These are phyloP conservation scores for Arthromyces matolae DNA, from an alignment of 768 basidiomycete species.

Conservation along the genomic window DNA sequence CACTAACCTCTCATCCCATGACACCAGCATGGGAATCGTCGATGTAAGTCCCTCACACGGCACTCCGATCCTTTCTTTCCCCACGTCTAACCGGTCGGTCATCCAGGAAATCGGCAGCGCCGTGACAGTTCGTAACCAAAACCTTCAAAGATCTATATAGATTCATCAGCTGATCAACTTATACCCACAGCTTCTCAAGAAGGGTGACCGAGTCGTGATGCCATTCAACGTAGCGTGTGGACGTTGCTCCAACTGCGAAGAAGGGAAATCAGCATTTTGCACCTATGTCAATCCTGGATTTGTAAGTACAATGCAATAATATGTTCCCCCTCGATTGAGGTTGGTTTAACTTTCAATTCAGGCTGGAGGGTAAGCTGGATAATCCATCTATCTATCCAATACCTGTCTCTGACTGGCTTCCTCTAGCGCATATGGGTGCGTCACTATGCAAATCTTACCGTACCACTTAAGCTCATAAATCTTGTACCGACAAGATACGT, in stretches of 20 bases:
- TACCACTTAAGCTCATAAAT: background rate
- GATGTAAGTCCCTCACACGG: slow-evolving; percentile 28
- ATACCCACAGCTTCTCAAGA: slow-evolving; percentile 39
- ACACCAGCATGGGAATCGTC: slow-evolving; percentile 45
- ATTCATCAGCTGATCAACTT: background rate
- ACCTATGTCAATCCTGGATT: slow-evolving; percentile 57
- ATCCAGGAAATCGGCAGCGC: slow-evolving; percentile 41
- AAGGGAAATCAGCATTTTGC: slow-evolving; percentile 50
- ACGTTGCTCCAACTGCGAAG: slow-evolving; percentile 54
- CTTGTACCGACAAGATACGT: slow-evolving; percentile 43
- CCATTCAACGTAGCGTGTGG: slow-evolving; percentile 60
- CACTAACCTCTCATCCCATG: background rate
- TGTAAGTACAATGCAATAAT: too few relatives aligned
- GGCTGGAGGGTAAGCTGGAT: slow-evolving; percentile 43
- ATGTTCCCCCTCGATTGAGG: too few relatives aligned
- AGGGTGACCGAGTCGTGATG: slow-evolving; percentile 58
- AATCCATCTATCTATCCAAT: background rate
- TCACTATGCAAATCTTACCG: background rate
- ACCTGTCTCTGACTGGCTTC: background rate
- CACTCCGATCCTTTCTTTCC: background rate
- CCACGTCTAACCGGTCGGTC: background rate
- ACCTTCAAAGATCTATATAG: background rate
- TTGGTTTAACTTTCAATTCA: too few relatives aligned
- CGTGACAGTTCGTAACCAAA: slow-evolving; percentile 32
- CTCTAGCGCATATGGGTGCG: slow-evolving; percentile 45